Conservation (phyloP, 768 basidiomycete genomes). For the Lyophyllum atratum region DNA sequence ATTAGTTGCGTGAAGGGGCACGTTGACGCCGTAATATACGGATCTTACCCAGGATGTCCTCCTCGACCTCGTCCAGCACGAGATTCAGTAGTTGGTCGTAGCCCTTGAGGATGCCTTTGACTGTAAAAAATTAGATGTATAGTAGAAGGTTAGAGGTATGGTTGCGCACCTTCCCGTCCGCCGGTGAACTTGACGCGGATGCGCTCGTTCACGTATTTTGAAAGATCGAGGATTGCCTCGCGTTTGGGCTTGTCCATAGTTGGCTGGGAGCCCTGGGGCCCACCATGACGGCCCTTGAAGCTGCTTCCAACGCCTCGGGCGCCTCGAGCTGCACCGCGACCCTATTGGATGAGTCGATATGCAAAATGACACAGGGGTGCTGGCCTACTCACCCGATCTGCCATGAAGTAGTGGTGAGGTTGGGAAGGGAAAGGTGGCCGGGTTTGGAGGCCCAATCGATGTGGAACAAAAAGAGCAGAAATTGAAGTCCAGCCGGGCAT, state of each 20-base stretch:
- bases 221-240: slow-evolving; percentile 93
- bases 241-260: slow-evolving; percentile 78
- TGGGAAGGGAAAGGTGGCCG: slow-evolving; percentile 7
- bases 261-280: slow-evolving; percentile 46
- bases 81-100: slow-evolving; percentile 96
- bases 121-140: slow-evolving; percentile 39
- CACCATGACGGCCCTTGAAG: slow-evolving; percentile 51
- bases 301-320: slow-evolving; percentile 48
- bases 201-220: slow-evolving; percentile 90
- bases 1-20: not conserved
- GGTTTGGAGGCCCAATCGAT: slow-evolving; percentile 4
- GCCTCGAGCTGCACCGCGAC: slow-evolving; percentile 53
- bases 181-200: slow-evolving; percentile 99
- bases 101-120: slow-evolving; percentile 91
- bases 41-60: slow-evolving; percentile 67
- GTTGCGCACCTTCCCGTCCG: slow-evolving; percentile 79
- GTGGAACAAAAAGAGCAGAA: slow-evolving; percentile 10
- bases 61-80: slow-evolving; percentile 94
- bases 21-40: slow-evolving; percentile 12
- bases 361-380: slow-evolving; percentile 21
- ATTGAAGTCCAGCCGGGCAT: slow-evolving; percentile 16
- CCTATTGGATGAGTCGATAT: slow-evolving; percentile 48
- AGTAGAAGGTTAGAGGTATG: not conserved
- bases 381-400: slow-evolving; percentile 57
- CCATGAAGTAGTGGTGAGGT: slow-evolving; percentile 38